Conservation (phyloP, 1,139 yeast species). For the Magnusiomyces clavatus region DNA sequence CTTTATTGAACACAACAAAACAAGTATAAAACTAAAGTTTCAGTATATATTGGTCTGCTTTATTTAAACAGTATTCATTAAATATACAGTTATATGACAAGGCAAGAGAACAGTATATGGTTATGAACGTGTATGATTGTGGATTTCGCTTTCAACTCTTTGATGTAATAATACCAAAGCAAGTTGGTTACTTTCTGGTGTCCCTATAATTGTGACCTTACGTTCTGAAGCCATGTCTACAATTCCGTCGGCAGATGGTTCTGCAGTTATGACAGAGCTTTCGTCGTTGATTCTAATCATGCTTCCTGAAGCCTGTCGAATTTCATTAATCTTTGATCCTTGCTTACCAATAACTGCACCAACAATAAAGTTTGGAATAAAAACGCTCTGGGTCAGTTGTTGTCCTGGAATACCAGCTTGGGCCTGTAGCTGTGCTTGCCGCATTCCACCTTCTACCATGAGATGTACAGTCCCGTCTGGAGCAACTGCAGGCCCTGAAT, state of each 20-base stretch:
- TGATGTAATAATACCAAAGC: conserved; percentile 24
- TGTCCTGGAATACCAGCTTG: conserved; percentile 24
- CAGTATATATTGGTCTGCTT: too few species aligned
- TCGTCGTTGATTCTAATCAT: conserved; percentile 36
- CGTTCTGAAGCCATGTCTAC: conserved; percentile 38
- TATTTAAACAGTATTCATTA: too few species aligned
- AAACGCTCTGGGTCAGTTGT: conserved; percentile 31
- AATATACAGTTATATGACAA: too few species aligned
- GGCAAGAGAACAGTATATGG: too few species aligned
- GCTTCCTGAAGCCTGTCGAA: conserved; percentile 67
- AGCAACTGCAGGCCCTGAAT: neutral
- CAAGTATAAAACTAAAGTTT: too few species aligned
- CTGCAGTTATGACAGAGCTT: conserved; percentile 6
- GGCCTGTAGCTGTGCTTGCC: conserved; percentile 20
- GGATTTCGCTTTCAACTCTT: conserved; percentile 22
- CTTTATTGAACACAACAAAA: too few species aligned
- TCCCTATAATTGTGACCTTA: conserved; percentile 63
- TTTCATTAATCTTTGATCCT: conserved; percentile 74
- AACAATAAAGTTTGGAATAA: conserved; percentile 67
- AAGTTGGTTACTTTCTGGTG: conserved; percentile 45
- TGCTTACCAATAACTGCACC: conserved; percentile 81
- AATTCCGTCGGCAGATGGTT: conserved; percentile 17
- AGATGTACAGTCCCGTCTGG: conserved; percentile 7
- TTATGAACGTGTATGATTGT: conserved; percentile 9
- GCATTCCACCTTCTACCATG: conserved; percentile 15